These are phyloP conservation scores for Heterobasidion parviporum DNA, from an alignment of 1,284 basidiomycete genomes.

Conservation along the genomic window DNA sequence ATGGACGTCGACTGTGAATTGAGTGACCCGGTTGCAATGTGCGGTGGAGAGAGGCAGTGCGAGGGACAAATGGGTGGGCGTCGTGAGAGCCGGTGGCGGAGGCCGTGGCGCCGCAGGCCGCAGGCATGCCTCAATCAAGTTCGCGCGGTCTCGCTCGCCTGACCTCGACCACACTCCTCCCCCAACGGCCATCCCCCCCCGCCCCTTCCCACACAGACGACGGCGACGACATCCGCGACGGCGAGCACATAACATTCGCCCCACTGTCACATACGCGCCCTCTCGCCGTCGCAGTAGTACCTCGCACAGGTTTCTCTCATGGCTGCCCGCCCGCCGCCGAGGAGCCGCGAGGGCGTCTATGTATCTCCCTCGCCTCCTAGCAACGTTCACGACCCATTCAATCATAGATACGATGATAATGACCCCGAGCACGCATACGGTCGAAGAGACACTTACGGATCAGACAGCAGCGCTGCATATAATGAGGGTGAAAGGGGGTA, in stretches of 20 bases:
- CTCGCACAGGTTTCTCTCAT: slow-evolving; percentile 1
- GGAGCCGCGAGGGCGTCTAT: slow-evolving; percentile 12
- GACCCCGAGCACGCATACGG: slow-evolving; percentile 73
- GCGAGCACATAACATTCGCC: not conserved
- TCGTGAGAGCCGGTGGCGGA: not conserved
- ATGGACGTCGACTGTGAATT: no score
- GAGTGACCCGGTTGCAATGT: no score
- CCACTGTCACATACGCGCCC: not conserved
- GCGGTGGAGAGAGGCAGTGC: no score
- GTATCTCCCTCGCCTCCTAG: slow-evolving; percentile 12
- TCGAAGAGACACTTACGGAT: slow-evolving; percentile 59
- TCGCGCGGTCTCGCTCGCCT: no score
- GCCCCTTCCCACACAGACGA: not conserved
- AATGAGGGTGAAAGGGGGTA: slow-evolving; percentile 44
- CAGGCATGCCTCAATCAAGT: not conserved
- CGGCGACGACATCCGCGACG: not conserved
- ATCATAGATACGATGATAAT: slow-evolving; percentile 37
- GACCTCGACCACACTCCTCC: not conserved
- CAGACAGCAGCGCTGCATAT: slow-evolving; percentile 56
- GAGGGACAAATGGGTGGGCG: not conserved
- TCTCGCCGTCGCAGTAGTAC: slow-evolving; percentile 2
- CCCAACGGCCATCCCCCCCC: not conserved
- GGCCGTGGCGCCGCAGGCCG: not conserved
- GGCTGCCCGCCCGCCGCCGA: slow-evolving; percentile 10
- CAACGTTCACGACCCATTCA: slow-evolving; percentile 48